Evolutionary conservation across 2,329 filamentous ascomycete genomes (phyloP).

Genomic region (Fusarium robinianum): DNA sequence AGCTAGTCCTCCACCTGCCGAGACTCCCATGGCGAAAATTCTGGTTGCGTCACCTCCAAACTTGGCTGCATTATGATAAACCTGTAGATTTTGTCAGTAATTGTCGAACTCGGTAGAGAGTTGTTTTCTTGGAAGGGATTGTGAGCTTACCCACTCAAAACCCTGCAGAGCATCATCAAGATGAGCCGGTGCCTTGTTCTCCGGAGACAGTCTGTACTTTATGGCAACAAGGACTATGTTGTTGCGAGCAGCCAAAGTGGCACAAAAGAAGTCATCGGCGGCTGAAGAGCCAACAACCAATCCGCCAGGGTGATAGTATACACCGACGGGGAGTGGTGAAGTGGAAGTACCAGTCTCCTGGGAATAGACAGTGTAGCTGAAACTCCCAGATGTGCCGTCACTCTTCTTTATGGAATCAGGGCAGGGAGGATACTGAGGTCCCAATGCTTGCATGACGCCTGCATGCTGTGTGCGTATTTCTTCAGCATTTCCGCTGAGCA

Average conservation of each 20-base stretch:
- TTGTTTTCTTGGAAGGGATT: too few relatives aligned
- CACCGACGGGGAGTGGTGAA: not conserved
- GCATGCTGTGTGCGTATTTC: not conserved
- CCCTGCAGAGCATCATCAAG: not conserved
- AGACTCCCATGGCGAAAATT: not conserved
- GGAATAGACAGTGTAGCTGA: not conserved
- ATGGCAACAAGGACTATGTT: not conserved
- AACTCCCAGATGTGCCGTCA: not conserved
- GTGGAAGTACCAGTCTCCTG: not conserved
- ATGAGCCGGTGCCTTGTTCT: not conserved
- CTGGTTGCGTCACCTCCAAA: not conserved
- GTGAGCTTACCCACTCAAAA: not conserved
- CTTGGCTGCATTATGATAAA: not conserved
- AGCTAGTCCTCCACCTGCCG: not conserved
- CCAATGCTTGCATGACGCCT: too few relatives aligned
- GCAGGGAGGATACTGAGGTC: too few relatives aligned
- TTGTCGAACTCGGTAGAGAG: too few relatives aligned
- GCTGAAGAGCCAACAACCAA: not conserved
- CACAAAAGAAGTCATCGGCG: not conserved
- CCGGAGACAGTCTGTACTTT: not conserved
- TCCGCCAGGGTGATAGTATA: not conserved
- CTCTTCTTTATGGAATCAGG: too few relatives aligned
- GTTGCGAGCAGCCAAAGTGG: not conserved
- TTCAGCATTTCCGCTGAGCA: not conserved
- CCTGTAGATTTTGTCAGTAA: not conserved